A percentile compares a stretch with the other conserved stretches of the same genome.
Conservation (phyloP, 2,329 filamentous ascomycete species). For the Pestalotiopsis sp. region DNA sequence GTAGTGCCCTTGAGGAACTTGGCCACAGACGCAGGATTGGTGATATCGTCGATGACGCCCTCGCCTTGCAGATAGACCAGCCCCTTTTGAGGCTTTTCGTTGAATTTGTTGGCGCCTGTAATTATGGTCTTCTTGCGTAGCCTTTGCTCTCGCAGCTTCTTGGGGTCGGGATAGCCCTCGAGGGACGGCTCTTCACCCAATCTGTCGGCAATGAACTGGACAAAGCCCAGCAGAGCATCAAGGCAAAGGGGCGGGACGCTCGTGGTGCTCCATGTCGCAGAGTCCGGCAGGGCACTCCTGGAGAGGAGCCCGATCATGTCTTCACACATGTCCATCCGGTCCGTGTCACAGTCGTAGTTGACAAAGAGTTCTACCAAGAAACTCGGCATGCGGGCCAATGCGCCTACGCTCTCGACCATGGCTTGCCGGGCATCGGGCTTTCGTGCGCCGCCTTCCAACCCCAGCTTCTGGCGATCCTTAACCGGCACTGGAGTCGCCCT, state of each 20-base stretch:
- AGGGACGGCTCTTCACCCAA: constrained; percentile 69
- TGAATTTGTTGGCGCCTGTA: constrained; percentile 86
- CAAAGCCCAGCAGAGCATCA: constrained; percentile 86
- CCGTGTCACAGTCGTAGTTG: constrained; percentile 96
- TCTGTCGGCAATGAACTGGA: constrained; percentile 89
- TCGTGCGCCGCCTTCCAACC: constrained; percentile 85
- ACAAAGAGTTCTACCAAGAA: constrained; percentile 96
- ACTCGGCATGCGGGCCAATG: constrained; percentile 86
- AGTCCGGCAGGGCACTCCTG: constrained; percentile 93
- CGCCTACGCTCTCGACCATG: constrained; percentile 96
- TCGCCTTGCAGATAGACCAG: constrained; percentile 84
- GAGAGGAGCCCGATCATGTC: constrained; percentile 93
- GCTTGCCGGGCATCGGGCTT: constrained; percentile 96
- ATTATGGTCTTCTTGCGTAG: constrained; percentile 86
- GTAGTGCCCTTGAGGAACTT: constrained; percentile 85
- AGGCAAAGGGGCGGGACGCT: constrained; percentile 95
- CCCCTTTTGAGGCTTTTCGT: constrained; percentile 89
- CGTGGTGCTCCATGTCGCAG: constrained; percentile 97
- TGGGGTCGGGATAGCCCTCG: constrained; percentile 69
- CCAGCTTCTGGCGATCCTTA: constrained; percentile 89
- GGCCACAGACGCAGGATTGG: constrained; percentile 79
- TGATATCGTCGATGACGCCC: constrained; percentile 78
- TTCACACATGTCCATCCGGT: constrained; percentile 89
- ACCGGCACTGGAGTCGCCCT: constrained; percentile 88
- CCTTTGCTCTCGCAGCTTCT: constrained; percentile 69